These are phyloP conservation scores for Fragaria ananassa DNA, from an alignment of 306 rosid genomes.

Conservation along the genomic window DNA sequence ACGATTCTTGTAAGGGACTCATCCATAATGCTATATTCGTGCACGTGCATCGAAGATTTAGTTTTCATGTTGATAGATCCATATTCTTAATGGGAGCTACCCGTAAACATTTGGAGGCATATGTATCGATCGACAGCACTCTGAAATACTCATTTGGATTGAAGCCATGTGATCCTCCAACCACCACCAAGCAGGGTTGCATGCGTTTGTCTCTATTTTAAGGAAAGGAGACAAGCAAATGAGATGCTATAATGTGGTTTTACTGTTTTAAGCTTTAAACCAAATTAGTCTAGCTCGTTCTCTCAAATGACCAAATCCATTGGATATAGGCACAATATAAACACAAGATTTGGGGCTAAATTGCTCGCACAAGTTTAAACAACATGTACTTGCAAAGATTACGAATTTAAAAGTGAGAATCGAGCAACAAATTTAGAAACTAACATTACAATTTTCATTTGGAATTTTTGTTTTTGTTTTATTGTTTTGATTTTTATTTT, in stretches of 20 bases:
- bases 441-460: too few relatives aligned
- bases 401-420: too few relatives aligned
- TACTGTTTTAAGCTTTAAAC: neutral
- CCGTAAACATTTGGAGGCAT: neutral
- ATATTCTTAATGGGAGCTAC: neutral
- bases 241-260: neutral
- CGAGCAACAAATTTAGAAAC: too few relatives aligned
- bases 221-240: neutral
- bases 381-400: too few relatives aligned
- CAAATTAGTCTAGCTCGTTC: too few relatives aligned
- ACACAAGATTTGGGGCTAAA: too few relatives aligned
- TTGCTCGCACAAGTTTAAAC: too few relatives aligned
- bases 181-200: neutral
- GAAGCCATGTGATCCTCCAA: constrained; percentile 1
- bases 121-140: neutral
- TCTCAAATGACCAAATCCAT: too few relatives aligned
- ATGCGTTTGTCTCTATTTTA: neutral
- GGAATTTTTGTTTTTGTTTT: too few relatives aligned
- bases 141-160: neutral
- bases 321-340: too few relatives aligned
- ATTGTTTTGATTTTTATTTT: too few relatives aligned
- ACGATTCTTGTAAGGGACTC: neutral
- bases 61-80: neutral
- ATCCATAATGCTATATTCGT: neutral
- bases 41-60: neutral